Percentiles rank a stretch among this genome's conserved stretches.
Evolutionary conservation across 257 asterid genomes (phyloP).

Genomic region (Petrea volubilis): DNA sequence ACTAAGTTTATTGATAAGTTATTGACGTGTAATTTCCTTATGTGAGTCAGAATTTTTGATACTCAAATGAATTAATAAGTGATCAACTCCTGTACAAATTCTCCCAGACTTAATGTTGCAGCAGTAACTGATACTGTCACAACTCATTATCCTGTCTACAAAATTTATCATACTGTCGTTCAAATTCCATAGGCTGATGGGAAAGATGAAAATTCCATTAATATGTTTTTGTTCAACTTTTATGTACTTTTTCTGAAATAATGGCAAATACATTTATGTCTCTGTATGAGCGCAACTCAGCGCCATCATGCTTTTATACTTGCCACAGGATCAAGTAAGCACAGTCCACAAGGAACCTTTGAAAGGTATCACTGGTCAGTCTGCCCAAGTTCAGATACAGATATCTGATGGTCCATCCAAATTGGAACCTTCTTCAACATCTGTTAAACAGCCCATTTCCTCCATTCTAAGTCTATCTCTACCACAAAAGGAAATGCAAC

Average conservation of each 20-base stretch:
- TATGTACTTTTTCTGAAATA: background rate
- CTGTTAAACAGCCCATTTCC: slow-evolving; percentile 40
- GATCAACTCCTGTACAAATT: background rate
- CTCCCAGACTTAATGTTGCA: background rate
- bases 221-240: background rate
- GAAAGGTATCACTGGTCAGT: slow-evolving; percentile 15
- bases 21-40: background rate
- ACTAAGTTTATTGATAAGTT: background rate
- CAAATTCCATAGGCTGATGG: background rate
- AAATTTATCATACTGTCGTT: background rate
- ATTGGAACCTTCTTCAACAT: slow-evolving; percentile 36
- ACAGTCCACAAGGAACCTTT: slow-evolving; percentile 19
- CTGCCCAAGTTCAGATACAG: slow-evolving; percentile 28
- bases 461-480: slow-evolving; percentile 37
- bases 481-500: slow-evolving; percentile 29
- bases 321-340: slow-evolving; percentile 41
- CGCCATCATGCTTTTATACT: slow-evolving; percentile 1
- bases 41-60: background rate
- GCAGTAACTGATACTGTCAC: background rate
- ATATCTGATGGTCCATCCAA: slow-evolving; percentile 28
- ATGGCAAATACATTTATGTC: background rate
- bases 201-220: background rate
- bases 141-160: background rate
- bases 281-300: background rate
- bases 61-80: background rate